Percentiles rank a stretch among this genome's conserved stretches.
Evolutionary conservation across 2,329 filamentous ascomycete genomes (phyloP).

Genomic region (Ceratocystis huliohia): DNA sequence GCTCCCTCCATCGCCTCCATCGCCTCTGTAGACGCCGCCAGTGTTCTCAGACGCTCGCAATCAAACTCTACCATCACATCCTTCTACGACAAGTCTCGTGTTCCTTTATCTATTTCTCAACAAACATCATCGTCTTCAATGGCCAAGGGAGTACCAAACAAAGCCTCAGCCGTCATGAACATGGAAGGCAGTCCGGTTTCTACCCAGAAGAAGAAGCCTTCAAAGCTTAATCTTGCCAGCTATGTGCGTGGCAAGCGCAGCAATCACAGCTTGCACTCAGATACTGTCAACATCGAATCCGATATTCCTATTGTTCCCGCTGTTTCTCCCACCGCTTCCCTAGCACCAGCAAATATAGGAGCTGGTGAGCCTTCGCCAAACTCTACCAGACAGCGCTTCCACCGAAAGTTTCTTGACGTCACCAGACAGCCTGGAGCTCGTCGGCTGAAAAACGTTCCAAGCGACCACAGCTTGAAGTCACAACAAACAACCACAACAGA

Average conservation of each 20-base stretch:
- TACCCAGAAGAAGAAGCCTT: conserved; percentile 33
- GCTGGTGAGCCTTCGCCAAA: conserved; percentile 11
- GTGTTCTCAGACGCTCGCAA: conserved; percentile 34
- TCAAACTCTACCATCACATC: conserved; percentile 45
- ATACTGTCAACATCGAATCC: conserved; percentile 28
- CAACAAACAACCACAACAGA: conserved; percentile 27
- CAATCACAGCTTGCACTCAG: conserved; percentile 27
- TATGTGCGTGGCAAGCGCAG: conserved; percentile 26
- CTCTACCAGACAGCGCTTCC: conserved; percentile 16
- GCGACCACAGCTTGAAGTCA: conserved; percentile 15
- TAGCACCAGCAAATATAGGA: conserved; percentile 26
- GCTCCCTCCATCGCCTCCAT: conserved; percentile 22
- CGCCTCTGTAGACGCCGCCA: conserved; percentile 32
- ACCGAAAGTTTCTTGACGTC: conserved; percentile 17
- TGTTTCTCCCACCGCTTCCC: conserved; percentile 34
- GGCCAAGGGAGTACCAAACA: conserved; percentile 41
- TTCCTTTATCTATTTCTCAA: conserved; percentile 45
- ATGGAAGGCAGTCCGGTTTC: conserved; percentile 29
- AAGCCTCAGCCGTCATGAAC: conserved; percentile 36
- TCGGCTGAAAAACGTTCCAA: conserved; percentile 11
- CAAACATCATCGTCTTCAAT: conserved; percentile 47
- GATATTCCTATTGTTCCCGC: conserved; percentile 28
- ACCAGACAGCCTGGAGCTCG: conserved; percentile 11
- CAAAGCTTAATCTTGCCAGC: conserved; percentile 36
- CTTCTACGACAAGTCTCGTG: conserved; percentile 44